Conservation (phyloP, 2,329 filamentous ascomycete species). For the Parafenestella ontariensis region DNA sequence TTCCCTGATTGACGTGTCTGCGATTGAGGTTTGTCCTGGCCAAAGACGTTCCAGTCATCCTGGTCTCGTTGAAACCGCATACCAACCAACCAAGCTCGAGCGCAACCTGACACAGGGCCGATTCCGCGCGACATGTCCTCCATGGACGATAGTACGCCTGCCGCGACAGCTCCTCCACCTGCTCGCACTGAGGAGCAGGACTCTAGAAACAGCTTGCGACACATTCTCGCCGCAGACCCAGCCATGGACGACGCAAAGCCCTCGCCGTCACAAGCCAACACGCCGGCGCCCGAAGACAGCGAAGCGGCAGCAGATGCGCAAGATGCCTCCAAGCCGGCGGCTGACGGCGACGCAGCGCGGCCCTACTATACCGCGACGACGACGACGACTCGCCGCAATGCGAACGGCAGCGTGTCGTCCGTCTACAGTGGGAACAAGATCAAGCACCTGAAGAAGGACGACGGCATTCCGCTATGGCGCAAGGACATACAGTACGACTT, state of each 20-base stretch:
- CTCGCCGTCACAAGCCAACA: conserved; percentile 36
- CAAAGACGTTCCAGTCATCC: neutral
- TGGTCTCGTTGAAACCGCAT: neutral
- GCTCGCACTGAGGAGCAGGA: conserved; percentile 44
- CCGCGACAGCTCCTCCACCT: conserved; percentile 20
- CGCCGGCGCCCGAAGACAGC: conserved; percentile 42
- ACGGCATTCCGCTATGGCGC: conserved; percentile 85
- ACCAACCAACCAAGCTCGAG: neutral
- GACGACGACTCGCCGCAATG: conserved; percentile 64
- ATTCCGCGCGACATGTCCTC: neutral
- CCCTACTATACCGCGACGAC: conserved; percentile 58
- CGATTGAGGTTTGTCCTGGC: too few relatives aligned
- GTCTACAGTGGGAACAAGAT: conserved; percentile 79
- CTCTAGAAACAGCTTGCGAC: conserved; percentile 49
- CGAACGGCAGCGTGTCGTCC: conserved; percentile 69
- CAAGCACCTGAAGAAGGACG: conserved; percentile 84
- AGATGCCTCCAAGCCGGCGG: conserved; percentile 35
- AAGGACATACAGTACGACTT: conserved; percentile 91
- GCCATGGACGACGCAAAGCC: conserved; percentile 45
- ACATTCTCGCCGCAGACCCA: conserved; percentile 47
- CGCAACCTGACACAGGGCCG: neutral
- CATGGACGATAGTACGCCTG: conserved; percentile 26
- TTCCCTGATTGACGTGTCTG: neutral
- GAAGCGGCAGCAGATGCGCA: conserved; percentile 37
- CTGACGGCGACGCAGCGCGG: conserved; percentile 32